These are phyloP conservation scores for Helminthosporium solani DNA, from an alignment of 2,329 filamentous ascomycete species.

Conservation along the genomic window DNA sequence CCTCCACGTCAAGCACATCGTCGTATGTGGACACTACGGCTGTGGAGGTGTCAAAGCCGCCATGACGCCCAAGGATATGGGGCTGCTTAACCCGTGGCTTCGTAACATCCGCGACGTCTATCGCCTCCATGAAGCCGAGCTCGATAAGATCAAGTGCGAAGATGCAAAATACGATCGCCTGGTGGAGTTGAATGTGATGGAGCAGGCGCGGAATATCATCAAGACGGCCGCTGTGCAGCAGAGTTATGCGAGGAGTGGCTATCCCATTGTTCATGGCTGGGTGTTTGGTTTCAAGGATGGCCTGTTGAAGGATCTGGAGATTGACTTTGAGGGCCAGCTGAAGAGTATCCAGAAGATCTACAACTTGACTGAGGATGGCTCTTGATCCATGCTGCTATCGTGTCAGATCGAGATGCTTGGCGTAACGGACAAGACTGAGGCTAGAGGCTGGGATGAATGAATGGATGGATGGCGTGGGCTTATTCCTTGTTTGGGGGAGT, in stretches of 20 bases:
- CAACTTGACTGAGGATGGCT: conserved; percentile 43
- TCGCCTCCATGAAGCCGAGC: conserved; percentile 68
- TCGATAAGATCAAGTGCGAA: conserved; percentile 50
- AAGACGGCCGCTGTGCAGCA: conserved; percentile 57
- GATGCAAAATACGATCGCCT: conserved; percentile 35
- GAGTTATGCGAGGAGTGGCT: conserved; percentile 62
- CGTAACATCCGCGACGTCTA: conserved; percentile 75
- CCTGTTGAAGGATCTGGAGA: conserved; percentile 63
- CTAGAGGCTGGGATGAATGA: not conserved
- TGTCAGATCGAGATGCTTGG: no score
- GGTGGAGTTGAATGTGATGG: conserved; percentile 42
- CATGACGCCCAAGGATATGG: conserved; percentile 65
- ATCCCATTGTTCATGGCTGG: conserved; percentile 72
- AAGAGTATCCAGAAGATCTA: conserved; percentile 65
- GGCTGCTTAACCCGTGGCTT: conserved; percentile 72
- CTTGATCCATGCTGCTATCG: no score
- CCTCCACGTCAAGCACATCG: conserved; percentile 63
- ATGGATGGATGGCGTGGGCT: no score
- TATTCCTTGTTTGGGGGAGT: no score
- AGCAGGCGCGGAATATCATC: conserved; percentile 42
- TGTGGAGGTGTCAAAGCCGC: conserved; percentile 69
- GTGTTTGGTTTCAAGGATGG: conserved; percentile 71
- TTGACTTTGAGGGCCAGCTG: conserved; percentile 61
- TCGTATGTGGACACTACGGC: conserved; percentile 68
- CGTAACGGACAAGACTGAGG: not conserved